Percentiles rank a stretch among this genome's conserved stretches.
phyloP scores from a whole-genome alignment of 306 rosid genomes.

The Malus sylvestris region DNA sequence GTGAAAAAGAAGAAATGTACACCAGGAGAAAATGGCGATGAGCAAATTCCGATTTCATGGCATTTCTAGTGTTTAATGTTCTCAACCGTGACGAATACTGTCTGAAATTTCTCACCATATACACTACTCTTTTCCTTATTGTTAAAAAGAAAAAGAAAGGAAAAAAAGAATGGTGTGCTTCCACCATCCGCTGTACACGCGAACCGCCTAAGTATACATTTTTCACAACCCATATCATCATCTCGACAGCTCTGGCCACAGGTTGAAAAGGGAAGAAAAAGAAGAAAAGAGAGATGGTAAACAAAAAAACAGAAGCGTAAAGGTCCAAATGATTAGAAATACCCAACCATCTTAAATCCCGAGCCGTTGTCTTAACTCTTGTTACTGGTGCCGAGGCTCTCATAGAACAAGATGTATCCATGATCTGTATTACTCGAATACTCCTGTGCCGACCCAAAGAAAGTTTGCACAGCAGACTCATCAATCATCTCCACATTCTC shows the following conservation, averaged over 20 bases:
- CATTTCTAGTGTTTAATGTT: slow-evolving; percentile 38
- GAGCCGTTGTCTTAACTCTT: slow-evolving; percentile 42
- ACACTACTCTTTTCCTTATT: slow-evolving; percentile 62
- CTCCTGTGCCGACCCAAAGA: slow-evolving; percentile 98
- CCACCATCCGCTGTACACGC: slow-evolving; percentile 77
- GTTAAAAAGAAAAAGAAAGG: slow-evolving; percentile 8
- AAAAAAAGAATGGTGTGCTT: slow-evolving; percentile 35
- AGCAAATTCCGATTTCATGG: slow-evolving; percentile 33
- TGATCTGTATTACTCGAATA: slow-evolving; percentile 94
- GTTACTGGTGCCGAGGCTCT: slow-evolving; percentile 65
- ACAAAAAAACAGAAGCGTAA: slow-evolving; percentile 36
- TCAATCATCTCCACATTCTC: slow-evolving; percentile 98
- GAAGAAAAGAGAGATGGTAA: slow-evolving; percentile 26
- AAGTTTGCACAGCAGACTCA: slow-evolving; percentile 95
- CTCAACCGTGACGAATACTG: slow-evolving; percentile 33
- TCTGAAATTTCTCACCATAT: slow-evolving; percentile 45
- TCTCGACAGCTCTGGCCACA: slow-evolving; percentile 58
- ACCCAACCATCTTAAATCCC: slow-evolving; percentile 31
- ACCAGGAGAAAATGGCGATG: background rate
- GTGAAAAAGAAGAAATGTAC: background rate
- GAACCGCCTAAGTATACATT: slow-evolving; percentile 71
- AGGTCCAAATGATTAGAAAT: slow-evolving; percentile 36
- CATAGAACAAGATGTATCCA: slow-evolving; percentile 95
- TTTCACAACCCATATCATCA: slow-evolving; percentile 49
- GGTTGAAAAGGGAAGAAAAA: slow-evolving; percentile 38